Base-by-base conservation (phyloP, 495 filamentous ascomycete genomes). In the Trichoderma asperelloides region DNA sequence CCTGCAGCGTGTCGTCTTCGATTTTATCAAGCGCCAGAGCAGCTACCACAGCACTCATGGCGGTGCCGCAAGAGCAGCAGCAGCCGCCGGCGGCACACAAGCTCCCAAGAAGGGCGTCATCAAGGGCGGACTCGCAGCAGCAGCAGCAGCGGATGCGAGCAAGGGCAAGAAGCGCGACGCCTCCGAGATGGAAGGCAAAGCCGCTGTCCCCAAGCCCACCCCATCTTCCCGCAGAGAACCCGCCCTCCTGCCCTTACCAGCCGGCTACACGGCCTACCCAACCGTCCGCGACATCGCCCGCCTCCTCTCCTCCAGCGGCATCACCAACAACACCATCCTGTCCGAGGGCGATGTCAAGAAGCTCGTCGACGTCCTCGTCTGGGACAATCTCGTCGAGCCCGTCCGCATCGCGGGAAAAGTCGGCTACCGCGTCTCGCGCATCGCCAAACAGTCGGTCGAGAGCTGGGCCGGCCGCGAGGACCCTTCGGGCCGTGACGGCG, bases 311-410 rank as follows among this genome's bases (percentile, higher is more conserved):
- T 75, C 81, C 55, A 84, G 80, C 49, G 82, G 83, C 21, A 79
- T 95, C 66, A 86, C 85, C 27, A 85, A 85, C 66, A 84, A 89
- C 45, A 87, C 85, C 28, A 79, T 80, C 0, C 76, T 93, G 7
- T 82, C 79, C 60, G 85, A 89, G 65, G 83, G 85, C 15, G 92
- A 96, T 68, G 87, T 97, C 70, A 81, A 88, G 68, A 86, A 91
- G 70, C 79, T 98, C 2, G 82, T 97, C 13, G 88, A 97, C 68
- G 87, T 96, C 72, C 87, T 98, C 39, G 85, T 87, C 57, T 96
- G 86, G 77, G 95, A 98, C 74, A 90, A 89, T 47, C 87, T 88
- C 68, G 78, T 92, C 64, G 88, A 91, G 74, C 71, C 75, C n/a
- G 71, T 82, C 68, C 78, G 76, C 37, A 81, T 86, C 25, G 69